Evolutionary conservation across 2,329 filamentous ascomycete species (phyloP).

Genomic region (Septoria linicola): DNA sequence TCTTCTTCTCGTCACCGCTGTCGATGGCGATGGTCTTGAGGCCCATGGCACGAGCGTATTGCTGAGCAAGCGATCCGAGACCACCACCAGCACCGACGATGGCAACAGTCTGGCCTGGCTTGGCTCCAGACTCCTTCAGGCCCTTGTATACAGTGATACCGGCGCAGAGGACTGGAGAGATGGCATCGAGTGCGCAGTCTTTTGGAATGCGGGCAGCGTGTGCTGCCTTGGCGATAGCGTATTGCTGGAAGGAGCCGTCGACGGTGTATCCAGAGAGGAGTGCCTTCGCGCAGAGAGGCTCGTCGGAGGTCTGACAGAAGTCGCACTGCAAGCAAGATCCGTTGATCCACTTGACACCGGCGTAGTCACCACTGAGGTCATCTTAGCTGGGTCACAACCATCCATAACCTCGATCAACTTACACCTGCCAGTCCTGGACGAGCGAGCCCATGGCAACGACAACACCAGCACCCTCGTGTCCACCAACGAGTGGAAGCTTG

Average conservation of each 20-base stretch:
- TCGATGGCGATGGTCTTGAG: slow-evolving; percentile 79
- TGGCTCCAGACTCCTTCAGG: slow-evolving; percentile 76
- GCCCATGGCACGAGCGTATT: slow-evolving; percentile 92
- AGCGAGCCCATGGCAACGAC: slow-evolving; percentile 78
- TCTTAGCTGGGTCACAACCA: slow-evolving; percentile 2
- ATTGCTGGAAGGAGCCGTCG: slow-evolving; percentile 91
- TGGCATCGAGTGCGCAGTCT: slow-evolving; percentile 69
- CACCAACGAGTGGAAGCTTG: slow-evolving; percentile 83
- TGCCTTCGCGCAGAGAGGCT: slow-evolving; percentile 76
- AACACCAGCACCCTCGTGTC: slow-evolving; percentile 74
- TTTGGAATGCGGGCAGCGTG: slow-evolving; percentile 82
- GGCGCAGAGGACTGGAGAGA: slow-evolving; percentile 79
- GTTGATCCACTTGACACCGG: slow-evolving; percentile 89
- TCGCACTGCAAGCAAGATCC: slow-evolving; percentile 78
- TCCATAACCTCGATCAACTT: slow-evolving; percentile 8
- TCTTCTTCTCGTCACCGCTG: slow-evolving; percentile 74
- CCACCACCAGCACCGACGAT: slow-evolving; percentile 86
- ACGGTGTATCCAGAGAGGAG: slow-evolving; percentile 87
- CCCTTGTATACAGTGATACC: slow-evolving; percentile 83
- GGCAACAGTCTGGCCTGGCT: slow-evolving; percentile 74
- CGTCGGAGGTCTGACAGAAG: slow-evolving; percentile 78
- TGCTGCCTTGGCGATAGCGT: slow-evolving; percentile 80
- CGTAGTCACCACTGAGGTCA: slow-evolving; percentile 65
- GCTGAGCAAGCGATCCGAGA: slow-evolving; percentile 73
- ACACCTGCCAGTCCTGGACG: slow-evolving; percentile 71